Evolutionary conservation across 202 grass and related monocot genomes (phyloP), one percentile per base, ranked within the genome.

Genomic region (Zizania palustris): DNA sequence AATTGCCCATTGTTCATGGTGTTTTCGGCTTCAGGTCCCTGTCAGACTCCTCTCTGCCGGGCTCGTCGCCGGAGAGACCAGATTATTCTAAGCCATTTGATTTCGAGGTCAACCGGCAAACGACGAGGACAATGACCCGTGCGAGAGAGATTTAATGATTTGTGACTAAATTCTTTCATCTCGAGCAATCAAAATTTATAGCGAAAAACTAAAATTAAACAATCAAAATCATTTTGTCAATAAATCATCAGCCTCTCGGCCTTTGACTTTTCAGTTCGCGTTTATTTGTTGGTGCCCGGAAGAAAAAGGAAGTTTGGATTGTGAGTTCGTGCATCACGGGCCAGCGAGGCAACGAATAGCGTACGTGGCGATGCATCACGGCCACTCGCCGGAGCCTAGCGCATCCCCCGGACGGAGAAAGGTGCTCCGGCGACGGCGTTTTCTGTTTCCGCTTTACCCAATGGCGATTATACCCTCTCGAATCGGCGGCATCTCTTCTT

Each of bases 21-120:
- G 12, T 51, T 59, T 60, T 69, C 56, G 45, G 45, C 22, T 70
- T 2, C 22, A 63, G 9, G 63, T 74, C 83, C 3, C 34, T 21
- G 42, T 68, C 80, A 11, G 53, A 33, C 13, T 5, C 63, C 16
- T 9, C 7, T 50, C 28, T 0, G 45, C 44, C 35, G 6, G 28
- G 16, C 16, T 50, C 62, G 65, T 70, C 20, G 9, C 45, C 4
- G 19, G 49, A 42, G 49, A 79, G 38, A 18, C 68, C 37, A 73
- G 51, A 70, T 20, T 48, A 40, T 20, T 28, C n/a, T n/a, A 55
- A 55, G 51, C n/a, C 35, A 14, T 74, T 74, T 45, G 37, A 14
- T 74, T 74, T 45, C 45, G 68, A 6, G 53, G 37, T 9, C 35
- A 5, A 37, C 54, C 28, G 28, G 28, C 28, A 28, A 28, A 42